Percentiles rank a stretch among this genome's conserved stretches.
These are phyloP conservation scores for Gaeumannomyces sp. DNA, from an alignment of 2,329 filamentous ascomycete genomes.

Conservation along the genomic window DNA sequence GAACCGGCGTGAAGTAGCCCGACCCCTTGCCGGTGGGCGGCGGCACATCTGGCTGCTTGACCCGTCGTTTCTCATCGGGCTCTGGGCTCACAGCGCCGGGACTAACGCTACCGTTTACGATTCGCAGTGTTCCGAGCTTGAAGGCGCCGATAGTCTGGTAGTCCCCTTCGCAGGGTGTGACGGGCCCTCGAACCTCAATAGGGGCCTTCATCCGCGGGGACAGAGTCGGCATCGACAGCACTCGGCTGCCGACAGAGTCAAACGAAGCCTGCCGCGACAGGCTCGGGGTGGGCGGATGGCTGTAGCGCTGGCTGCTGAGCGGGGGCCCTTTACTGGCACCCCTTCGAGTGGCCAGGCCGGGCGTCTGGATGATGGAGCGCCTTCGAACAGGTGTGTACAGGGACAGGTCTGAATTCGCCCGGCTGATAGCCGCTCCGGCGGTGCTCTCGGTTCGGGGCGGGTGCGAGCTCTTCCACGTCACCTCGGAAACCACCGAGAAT, in stretches of 20 bases:
- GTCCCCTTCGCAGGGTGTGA: slow-evolving; percentile 48
- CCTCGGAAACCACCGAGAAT: slow-evolving; percentile 25
- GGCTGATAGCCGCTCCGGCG: slow-evolving; percentile 25
- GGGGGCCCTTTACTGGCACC: slow-evolving; percentile 17
- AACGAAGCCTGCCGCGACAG: slow-evolving; percentile 33
- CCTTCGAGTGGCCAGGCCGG: slow-evolving; percentile 42
- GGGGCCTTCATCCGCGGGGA: slow-evolving; percentile 15
- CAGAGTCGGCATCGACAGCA: slow-evolving; percentile 29
- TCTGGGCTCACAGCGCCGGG: slow-evolving; percentile 29
- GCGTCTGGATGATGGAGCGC: slow-evolving; percentile 41
- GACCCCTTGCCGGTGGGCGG: not conserved
- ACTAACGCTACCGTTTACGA: slow-evolving; percentile 52
- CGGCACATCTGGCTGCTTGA: not conserved
- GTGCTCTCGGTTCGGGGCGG: slow-evolving; percentile 16
- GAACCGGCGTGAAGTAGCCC: no score
- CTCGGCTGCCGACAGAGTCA: slow-evolving; percentile 28
- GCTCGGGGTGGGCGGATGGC: slow-evolving; percentile 30
- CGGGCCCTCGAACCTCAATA: slow-evolving; percentile 28
- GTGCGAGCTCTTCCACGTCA: slow-evolving; percentile 31
- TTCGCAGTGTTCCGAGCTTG: slow-evolving; percentile 55
- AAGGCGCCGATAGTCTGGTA: slow-evolving; percentile 57
- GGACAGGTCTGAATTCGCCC: slow-evolving; percentile 41
- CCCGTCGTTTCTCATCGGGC: not conserved
- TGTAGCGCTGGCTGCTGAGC: slow-evolving; percentile 28
- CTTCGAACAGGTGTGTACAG: slow-evolving; percentile 42